Evolutionary conservation across 2,329 filamentous ascomycete genomes (phyloP).

Genomic region (Mariannaea sp.): DNA sequence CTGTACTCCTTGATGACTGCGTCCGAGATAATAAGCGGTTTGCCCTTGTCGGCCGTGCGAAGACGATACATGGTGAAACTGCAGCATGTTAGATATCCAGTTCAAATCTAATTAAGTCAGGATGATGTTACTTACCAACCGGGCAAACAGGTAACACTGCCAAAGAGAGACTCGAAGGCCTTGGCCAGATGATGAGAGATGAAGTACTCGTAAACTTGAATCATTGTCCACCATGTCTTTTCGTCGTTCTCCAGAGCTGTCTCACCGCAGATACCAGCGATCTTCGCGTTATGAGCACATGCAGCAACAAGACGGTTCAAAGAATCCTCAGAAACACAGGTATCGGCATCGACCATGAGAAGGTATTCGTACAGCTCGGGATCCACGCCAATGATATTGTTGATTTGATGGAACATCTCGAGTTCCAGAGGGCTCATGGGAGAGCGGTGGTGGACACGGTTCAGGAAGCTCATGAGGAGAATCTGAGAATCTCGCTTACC

Average conservation of each 20-base stretch:
- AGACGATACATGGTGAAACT: constrained; percentile 99
- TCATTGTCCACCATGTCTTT: constrained; percentile 98
- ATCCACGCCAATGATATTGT: constrained; percentile 98
- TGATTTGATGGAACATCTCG: constrained; percentile 99
- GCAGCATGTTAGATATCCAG: constrained; percentile 42
- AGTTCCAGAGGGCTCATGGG: constrained; percentile 96
- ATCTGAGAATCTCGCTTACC: constrained; percentile 99
- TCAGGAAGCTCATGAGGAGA: constrained; percentile 94
- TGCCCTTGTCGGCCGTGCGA: constrained; percentile 89
- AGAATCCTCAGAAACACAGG: constrained; percentile 88
- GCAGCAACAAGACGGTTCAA: constrained; percentile 90
- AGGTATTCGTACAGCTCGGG: constrained; percentile 97
- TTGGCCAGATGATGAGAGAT: constrained; percentile 97
- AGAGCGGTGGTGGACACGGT: constrained; percentile 91
- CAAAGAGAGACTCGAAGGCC: constrained; percentile 96
- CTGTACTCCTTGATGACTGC: constrained; percentile 86
- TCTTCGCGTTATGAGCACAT: constrained; percentile 92
- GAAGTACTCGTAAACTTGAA: constrained; percentile 99
- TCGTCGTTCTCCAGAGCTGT: constrained; percentile 96
- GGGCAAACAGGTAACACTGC: constrained; percentile 96
- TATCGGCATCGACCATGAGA: constrained; percentile 97
- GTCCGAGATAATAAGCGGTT: constrained; percentile 91
- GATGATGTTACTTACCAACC: constrained; percentile 76
- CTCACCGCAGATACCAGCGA: constrained; percentile 96
- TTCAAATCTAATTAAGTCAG: background rate